These are phyloP conservation scores for Aspergillus arachidicola DNA, from an alignment of 2,329 filamentous ascomycete species.

Conservation along the genomic window DNA sequence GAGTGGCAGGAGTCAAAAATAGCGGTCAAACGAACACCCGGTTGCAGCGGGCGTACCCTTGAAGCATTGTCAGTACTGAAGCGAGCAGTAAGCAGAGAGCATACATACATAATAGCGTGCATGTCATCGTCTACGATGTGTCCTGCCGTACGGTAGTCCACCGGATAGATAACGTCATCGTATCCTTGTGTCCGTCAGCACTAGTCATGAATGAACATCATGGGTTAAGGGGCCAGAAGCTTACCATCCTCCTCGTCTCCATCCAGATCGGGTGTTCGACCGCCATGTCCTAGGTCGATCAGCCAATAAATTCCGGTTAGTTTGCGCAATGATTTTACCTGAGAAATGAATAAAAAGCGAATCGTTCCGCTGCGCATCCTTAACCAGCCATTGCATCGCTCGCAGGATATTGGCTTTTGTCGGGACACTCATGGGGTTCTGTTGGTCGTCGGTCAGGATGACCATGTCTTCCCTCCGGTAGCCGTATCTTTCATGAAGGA, in stretches of 20 bases:
- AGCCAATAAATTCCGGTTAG: background rate
- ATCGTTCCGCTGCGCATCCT: conserved; percentile 87
- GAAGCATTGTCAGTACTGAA: background rate
- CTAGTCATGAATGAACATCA: background rate
- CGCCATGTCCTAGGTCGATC: conserved; percentile 64
- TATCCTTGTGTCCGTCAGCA: conserved; percentile 46
- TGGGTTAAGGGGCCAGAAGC: background rate
- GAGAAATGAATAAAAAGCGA: conserved; percentile 97
- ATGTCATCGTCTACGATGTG: conserved; percentile 80
- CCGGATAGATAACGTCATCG: conserved; percentile 77
- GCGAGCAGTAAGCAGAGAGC: background rate
- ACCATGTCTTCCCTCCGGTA: conserved; percentile 98
- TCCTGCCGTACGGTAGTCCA: conserved; percentile 69
- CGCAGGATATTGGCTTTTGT: conserved; percentile 92
- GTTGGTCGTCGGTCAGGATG: conserved; percentile 91
- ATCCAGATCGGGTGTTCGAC: conserved; percentile 71
- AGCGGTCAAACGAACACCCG: conserved; percentile 78
- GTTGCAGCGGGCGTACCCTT: conserved; percentile 71
- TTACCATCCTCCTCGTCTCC: conserved; percentile 72
- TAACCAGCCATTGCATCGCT: conserved; percentile 98
- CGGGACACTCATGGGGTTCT: conserved; percentile 94
- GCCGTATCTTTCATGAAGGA: conserved; percentile 80
- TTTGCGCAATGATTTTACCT: conserved; percentile 53
- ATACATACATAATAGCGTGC: conserved; percentile 63
- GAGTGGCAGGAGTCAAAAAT: conserved; percentile 72